Evolutionary conservation across 805 yeast genomes (phyloP).

Genomic region (Kazachstania psychrophila): DNA sequence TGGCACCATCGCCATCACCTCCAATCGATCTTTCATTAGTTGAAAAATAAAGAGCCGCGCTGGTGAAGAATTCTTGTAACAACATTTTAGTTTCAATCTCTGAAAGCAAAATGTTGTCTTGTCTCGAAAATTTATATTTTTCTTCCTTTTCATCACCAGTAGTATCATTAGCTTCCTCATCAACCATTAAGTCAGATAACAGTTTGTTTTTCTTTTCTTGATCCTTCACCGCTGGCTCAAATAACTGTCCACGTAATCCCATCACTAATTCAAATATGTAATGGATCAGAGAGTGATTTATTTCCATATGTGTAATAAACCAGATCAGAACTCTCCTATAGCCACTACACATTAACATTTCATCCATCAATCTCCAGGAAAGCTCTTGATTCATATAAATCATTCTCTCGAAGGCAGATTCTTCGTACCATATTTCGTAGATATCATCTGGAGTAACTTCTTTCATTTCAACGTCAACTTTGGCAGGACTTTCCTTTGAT

Average conservation of each 20-base stretch:
- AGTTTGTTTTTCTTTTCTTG: conserved; percentile 6
- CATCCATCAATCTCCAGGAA: conserved; percentile 53
- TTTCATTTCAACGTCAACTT: background rate
- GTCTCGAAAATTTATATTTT: conserved; percentile 40
- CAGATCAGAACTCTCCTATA: conserved; percentile 55
- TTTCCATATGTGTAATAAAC: conserved; percentile 55
- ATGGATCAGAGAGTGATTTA: conserved; percentile 47
- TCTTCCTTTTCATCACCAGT: conserved; percentile 9
- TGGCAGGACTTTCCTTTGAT: background rate
- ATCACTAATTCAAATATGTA: conserved; percentile 53
- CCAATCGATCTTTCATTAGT: conserved; percentile 15
- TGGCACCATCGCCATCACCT: background rate
- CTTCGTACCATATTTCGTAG: conserved; percentile 38
- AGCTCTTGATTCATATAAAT: conserved; percentile 43
- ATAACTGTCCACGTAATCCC: conserved; percentile 43
- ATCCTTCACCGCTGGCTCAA: conserved; percentile 5
- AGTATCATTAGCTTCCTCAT: background rate
- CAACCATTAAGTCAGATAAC: conserved; percentile 4
- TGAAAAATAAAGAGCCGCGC: conserved; percentile 37
- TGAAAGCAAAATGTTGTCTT: conserved; percentile 45
- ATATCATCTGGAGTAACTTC: conserved; percentile 41
- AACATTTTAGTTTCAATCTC: conserved; percentile 57
- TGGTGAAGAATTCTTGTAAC: conserved; percentile 60
- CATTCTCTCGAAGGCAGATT: conserved; percentile 42
- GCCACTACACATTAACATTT: conserved; percentile 60